phyloP scores from a whole-genome alignment of 2,329 filamentous ascomycete species.

The Lecanoromycetidae sp. region DNA sequence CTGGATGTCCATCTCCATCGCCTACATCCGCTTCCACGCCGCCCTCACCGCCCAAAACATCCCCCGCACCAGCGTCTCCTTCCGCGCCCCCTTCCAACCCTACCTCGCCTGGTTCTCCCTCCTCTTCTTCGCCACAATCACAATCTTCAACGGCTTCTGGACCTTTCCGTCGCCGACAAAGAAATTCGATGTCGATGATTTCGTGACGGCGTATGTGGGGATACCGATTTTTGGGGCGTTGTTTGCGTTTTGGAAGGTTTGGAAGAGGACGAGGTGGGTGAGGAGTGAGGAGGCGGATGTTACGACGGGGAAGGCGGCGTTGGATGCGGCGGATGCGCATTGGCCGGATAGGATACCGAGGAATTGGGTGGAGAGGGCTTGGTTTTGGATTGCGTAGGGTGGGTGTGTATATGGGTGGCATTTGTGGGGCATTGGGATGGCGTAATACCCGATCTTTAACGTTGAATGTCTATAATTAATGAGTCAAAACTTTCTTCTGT shows the following conservation, averaged over 20 bases:
- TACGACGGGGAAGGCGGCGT: conserved; percentile 34
- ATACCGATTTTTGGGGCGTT: conserved; percentile 33
- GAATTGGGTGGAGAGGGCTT: conserved; percentile 36
- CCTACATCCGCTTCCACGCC: conserved; percentile 36
- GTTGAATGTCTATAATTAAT: not conserved
- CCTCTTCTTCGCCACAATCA: conserved; percentile 46
- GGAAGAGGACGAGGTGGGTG: conserved; percentile 46
- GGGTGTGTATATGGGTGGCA: not conserved
- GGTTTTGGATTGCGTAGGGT: conserved; percentile 36
- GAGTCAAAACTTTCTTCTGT: no score
- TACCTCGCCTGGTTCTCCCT: conserved; percentile 51
- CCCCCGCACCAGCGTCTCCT: conserved; percentile 26
- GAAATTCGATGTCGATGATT: conserved; percentile 34
- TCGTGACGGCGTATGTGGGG: conserved; percentile 42
- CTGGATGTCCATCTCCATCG: conserved; percentile 37
- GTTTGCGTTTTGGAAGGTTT: conserved; percentile 50
- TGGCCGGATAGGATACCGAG: conserved; percentile 33
- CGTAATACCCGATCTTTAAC: not conserved
- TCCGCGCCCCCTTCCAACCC: conserved; percentile 36
- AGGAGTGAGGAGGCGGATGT: conserved; percentile 33
- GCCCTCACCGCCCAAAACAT: conserved; percentile 32
- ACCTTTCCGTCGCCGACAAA: conserved; percentile 25
- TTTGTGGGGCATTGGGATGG: no score
- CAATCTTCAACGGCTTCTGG: conserved; percentile 53
- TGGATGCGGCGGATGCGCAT: conserved; percentile 31